Evolutionary conservation across 2,329 filamentous ascomycete species (phyloP).

Genomic region (Aspergillus fructus): DNA sequence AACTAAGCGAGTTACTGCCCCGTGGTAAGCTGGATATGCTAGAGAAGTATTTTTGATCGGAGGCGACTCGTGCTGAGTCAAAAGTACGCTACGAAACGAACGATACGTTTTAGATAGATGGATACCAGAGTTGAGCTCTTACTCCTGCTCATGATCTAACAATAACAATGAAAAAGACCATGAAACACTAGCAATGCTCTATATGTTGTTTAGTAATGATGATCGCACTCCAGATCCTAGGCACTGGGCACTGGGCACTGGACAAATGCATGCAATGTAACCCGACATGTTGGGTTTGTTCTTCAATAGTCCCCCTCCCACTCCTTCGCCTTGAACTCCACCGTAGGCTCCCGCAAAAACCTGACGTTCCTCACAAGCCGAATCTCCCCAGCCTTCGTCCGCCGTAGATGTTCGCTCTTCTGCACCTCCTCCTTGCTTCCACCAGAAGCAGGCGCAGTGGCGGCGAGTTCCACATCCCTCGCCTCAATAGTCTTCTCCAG

Average conservation of each 20-base stretch:
- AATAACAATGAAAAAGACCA: background rate
- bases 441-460: constrained; percentile 15
- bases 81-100: background rate
- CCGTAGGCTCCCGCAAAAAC: constrained; percentile 64
- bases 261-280: background rate
- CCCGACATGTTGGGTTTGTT: background rate
- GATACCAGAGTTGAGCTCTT: background rate
- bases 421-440: constrained; percentile 46
- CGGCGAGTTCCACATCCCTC: constrained; percentile 64
- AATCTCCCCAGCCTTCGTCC: constrained; percentile 85
- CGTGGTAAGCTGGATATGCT: background rate
- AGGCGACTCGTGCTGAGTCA: background rate
- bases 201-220: background rate
- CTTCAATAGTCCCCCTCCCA: constrained; percentile 30
- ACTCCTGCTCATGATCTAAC: background rate
- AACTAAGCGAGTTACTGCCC: background rate
- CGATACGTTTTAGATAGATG: background rate
- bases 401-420: constrained; percentile 64
- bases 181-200: background rate
- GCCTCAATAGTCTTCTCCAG: constrained; percentile 65
- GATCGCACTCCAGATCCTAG: too few species aligned
- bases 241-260: background rate
- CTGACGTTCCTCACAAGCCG: constrained; percentile 73
- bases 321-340: constrained; percentile 60
- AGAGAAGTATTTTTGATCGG: background rate